Conservation (phyloP, 805 yeast genomes). For the Pichia occidentalis region DNA sequence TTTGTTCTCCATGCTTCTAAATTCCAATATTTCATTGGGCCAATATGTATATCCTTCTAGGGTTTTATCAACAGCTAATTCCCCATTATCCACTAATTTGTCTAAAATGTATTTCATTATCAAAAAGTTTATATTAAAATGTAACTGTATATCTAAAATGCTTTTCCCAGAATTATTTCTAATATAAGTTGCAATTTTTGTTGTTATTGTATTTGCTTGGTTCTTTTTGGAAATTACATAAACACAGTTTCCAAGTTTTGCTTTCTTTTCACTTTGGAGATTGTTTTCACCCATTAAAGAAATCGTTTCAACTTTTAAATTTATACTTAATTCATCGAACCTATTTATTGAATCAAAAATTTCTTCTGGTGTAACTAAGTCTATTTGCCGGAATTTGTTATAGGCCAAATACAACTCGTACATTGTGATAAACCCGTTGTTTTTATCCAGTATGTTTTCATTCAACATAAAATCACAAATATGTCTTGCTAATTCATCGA, state of each 20-base stretch:
- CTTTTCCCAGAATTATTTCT: conserved; percentile 23
- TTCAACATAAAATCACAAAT: conserved; percentile 60
- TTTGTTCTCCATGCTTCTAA: neutral
- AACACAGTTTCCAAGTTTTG: conserved; percentile 14
- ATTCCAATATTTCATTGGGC: conserved; percentile 22
- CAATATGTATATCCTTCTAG: conserved; percentile 28
- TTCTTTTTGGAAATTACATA: conserved; percentile 25
- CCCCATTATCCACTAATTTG: conserved; percentile 21
- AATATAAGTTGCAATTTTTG: conserved; percentile 18
- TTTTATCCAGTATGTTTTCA: conserved; percentile 37
- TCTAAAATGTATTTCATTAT: conserved; percentile 26
- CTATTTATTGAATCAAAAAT: conserved; percentile 48
- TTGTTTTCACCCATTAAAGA: conserved; percentile 35
- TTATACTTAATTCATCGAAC: conserved; percentile 2
- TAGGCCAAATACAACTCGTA: conserved; percentile 58
- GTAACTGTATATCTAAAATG: conserved; percentile 24
- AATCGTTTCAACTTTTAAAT: conserved; percentile 32
- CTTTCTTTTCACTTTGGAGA: neutral
- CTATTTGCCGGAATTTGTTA: conserved; percentile 59
- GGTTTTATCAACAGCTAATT: conserved; percentile 25
- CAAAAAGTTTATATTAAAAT: conserved; percentile 25
- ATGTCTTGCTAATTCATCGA: conserved; percentile 71
- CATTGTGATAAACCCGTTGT: conserved; percentile 55
- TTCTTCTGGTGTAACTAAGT: conserved; percentile 65
- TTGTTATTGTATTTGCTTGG: conserved; percentile 21